These are phyloP conservation scores for Capronia americana DNA, from an alignment of 2,329 filamentous ascomycete genomes.

Conservation along the genomic window DNA sequence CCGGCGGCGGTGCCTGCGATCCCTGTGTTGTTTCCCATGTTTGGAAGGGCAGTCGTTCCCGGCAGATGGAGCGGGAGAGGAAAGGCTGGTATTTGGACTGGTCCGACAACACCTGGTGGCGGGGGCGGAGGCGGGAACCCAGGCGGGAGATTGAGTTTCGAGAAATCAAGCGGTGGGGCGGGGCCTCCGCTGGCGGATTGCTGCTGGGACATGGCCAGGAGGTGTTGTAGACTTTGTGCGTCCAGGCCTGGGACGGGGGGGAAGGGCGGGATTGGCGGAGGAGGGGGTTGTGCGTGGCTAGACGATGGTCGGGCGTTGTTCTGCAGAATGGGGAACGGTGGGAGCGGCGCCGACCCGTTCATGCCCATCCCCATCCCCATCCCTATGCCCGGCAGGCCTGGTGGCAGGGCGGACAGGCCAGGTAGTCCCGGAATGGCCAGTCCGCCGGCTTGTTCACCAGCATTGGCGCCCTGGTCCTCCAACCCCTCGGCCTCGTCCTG, in stretches of 20 bases:
- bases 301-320: background rate
- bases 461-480: conserved; percentile 74
- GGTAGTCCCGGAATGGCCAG: conserved; percentile 37
- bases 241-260: conserved; percentile 61
- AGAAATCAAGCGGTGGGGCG: conserved; percentile 45
- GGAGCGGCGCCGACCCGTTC: conserved; percentile 18
- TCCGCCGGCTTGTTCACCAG: conserved; percentile 39
- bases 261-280: conserved; percentile 43
- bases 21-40: background rate
- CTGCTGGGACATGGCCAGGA: conserved; percentile 42
- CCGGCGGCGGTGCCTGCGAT: conserved; percentile 39
- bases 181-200: conserved; percentile 42
- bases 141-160: conserved; percentile 43
- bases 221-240: conserved; percentile 45
- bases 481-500: conserved; percentile 93
- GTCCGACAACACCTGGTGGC: background rate
- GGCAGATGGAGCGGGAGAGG: conserved; percentile 34
- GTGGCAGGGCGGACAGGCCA: conserved; percentile 2
- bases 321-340: conserved; percentile 17
- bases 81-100: background rate
- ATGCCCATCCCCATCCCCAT: conserved; percentile 6
- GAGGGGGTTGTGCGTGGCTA: background rate
- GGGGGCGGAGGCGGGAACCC: conserved; percentile 66
- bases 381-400: conserved; percentile 5
- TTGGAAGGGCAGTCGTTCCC: conserved; percentile 2